Base-by-base conservation (phyloP, 805 yeast genomes). In the Wickerhamomyces bovis region DNA sequence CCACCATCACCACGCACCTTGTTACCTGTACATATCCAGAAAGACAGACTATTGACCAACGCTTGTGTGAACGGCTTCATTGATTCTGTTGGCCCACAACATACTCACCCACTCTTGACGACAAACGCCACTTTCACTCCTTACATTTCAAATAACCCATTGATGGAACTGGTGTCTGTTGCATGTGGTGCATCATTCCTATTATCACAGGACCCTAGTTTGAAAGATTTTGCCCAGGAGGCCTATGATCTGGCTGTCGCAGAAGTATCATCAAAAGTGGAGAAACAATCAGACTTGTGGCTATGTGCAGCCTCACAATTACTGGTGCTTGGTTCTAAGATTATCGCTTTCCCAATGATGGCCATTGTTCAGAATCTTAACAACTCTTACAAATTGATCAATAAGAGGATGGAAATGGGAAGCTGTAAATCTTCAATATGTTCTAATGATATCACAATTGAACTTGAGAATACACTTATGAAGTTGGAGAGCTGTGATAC, bases 141-240 rank as follows among this genome's bases (percentile, higher is more conserved):
- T 1, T 62, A 64, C 7, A 28, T 9, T 3, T 50, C 51, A 10
- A 69, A 68, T 41, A 46, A 55, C 4, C 36, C 18, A 16, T 52
- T 64, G 6, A 48, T 70, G 39, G 55, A 60, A 42, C 58, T 57
- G n/a, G 61, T 72, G 2, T 70, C 70, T 20, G 54, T 60, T 42
- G 68, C 73, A 13, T 71, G 75, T 56, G 77, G 76, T 9, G 69
- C 72, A 4, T 54, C 74, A 0, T 70, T 57, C 49, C 45, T 71
- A 15, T 64, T 67, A 4, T 67, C 68, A 58, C 54, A 59, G 12
- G 58, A 61, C 20, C 57, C 58, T 1, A 62, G 57, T 3, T 52
- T 67, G 49, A 44, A 58, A 15, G 43, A 50, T 12, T 25, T 62
- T 9, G 49, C 60, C 11, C 52, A 64, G 3, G 48, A 55, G 6